phyloP scores from a whole-genome alignment of 495 filamentous ascomycete species.

The Xylaria sp. region DNA sequence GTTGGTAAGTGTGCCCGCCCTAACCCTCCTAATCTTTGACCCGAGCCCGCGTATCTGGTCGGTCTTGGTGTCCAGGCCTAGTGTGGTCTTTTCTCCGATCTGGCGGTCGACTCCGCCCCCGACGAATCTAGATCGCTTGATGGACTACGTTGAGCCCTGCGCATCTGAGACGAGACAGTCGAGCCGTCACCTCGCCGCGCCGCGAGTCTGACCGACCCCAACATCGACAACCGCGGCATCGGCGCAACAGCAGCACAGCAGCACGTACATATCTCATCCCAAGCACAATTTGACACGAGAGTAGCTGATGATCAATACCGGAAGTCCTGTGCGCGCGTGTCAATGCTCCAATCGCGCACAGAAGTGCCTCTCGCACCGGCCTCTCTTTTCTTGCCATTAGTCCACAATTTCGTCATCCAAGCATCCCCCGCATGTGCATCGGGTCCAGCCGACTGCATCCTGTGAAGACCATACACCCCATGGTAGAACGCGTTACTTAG shows the following conservation, averaged over 20 bases:
- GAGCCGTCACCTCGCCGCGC: not conserved
- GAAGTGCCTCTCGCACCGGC: not conserved
- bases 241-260: not conserved
- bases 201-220: conserved; percentile 4
- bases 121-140: conserved; percentile 8
- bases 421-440: conserved; percentile 7
- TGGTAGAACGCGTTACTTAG: not conserved
- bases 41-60: conserved; percentile 13
- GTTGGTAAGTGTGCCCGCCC: not conserved
- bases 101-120: not conserved
- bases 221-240: not conserved
- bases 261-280: not conserved
- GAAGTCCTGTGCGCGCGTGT: not conserved
- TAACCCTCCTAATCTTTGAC: not conserved
- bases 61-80: conserved; percentile 6
- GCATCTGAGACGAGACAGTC: conserved; percentile 14
- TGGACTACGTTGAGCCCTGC: conserved; percentile 13
- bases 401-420: conserved; percentile 14
- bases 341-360: not conserved
- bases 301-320: not conserved
- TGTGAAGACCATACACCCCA: not conserved
- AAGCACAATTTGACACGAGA: conserved; percentile 3
- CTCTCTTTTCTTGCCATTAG: conserved; percentile 1
- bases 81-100: not conserved
- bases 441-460: conserved; percentile 14